These are phyloP conservation scores for Mycena latifolia DNA, from an alignment of 768 basidiomycete species.

Conservation along the genomic window DNA sequence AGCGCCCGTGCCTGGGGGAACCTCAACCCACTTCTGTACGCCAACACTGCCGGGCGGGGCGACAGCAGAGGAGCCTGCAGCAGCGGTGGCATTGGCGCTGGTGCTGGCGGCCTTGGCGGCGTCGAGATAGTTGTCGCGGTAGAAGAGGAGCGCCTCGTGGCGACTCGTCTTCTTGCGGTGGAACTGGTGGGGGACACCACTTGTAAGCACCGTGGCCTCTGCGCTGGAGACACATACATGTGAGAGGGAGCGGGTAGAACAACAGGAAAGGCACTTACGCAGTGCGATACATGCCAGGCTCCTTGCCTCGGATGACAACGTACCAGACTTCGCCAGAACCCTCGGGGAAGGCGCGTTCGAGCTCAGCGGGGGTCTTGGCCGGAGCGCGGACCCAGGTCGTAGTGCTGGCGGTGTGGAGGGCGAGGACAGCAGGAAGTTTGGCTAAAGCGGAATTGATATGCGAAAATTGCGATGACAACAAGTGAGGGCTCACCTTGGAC, in stretches of 20 bases:
- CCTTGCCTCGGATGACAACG: conserved; percentile 5
- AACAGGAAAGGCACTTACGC: background rate
- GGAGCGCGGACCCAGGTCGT: background rate
- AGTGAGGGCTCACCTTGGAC: background rate
- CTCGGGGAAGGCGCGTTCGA: background rate
- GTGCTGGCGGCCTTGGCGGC: background rate
- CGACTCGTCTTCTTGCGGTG: conserved; percentile 5
- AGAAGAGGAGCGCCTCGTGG: background rate
- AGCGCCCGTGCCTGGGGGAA: background rate
- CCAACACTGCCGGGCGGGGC: background rate
- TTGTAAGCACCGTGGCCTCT: background rate
- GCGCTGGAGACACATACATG: background rate
- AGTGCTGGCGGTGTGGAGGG: background rate
- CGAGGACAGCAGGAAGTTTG: background rate
- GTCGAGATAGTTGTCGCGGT: background rate
- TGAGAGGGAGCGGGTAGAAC: no score
- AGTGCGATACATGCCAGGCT: conserved; percentile 10
- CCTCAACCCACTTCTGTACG: conserved; percentile 2
- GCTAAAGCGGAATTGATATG: background rate
- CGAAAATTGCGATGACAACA: background rate
- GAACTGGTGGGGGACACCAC: conserved; percentile 1
- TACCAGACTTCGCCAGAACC: conserved; percentile 9
- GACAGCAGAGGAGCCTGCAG: background rate
- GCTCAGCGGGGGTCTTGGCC: background rate
- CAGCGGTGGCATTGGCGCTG: background rate